Evolutionary conservation across 768 basidiomycete species (phyloP).

Genomic region (Russula emetica): DNA sequence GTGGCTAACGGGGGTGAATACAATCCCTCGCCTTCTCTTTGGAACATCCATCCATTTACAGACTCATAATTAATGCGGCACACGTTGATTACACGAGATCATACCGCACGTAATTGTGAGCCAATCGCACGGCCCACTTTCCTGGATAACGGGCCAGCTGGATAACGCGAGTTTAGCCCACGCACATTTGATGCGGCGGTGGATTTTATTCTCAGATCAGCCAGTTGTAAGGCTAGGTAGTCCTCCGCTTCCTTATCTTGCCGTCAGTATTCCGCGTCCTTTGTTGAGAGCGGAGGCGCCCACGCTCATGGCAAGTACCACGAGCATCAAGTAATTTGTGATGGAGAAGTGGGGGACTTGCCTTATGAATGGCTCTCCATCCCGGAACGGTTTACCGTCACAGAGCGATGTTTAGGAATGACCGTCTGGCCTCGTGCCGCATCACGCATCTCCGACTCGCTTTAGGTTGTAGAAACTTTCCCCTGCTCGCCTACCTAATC

Average conservation of each 20-base stretch:
- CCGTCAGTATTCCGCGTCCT: constrained; percentile 2
- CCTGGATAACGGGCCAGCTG: constrained; percentile 24
- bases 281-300: constrained; percentile 10
- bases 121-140: constrained; percentile 16
- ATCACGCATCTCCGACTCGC: constrained; percentile 15
- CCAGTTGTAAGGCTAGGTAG: not conserved
- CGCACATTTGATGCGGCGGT: constrained; percentile 17
- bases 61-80: constrained; percentile 5
- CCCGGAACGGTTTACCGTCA: constrained; percentile 23
- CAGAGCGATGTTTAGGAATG: constrained; percentile 16
- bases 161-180: constrained; percentile 18
- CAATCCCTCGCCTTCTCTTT: constrained; percentile 19
- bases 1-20: not conserved
- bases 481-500: constrained; percentile 15
- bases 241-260: constrained; percentile 17
- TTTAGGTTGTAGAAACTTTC: constrained; percentile 13
- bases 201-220: constrained; percentile 11
- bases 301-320: constrained; percentile 11
- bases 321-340: constrained; percentile 26
- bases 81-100: constrained; percentile 28
- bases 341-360: constrained; percentile 14
- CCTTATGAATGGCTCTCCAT: constrained; percentile 11
- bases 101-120: constrained; percentile 15
- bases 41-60: constrained; percentile 19
- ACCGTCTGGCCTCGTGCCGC: constrained; percentile 25